Conservation (phyloP, 495 filamentous ascomycete genomes). For the Penicillium samsonianum region DNA sequence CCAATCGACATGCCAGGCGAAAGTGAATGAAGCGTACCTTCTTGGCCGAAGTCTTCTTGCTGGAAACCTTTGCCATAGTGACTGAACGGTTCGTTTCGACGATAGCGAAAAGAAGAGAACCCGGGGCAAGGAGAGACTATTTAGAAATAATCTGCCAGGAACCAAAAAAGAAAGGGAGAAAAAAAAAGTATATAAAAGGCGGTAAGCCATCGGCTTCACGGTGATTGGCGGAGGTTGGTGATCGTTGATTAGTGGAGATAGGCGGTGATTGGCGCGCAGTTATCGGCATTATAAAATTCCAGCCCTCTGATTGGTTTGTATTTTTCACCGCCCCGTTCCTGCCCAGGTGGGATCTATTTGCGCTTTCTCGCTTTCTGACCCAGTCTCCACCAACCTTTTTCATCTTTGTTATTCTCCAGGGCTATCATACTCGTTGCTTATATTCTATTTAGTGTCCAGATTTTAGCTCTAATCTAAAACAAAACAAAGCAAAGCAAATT, state of each 20-base stretch:
- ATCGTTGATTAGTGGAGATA: conserved; percentile 1
- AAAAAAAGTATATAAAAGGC: conserved; percentile 35
- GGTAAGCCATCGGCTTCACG: conserved; percentile 9
- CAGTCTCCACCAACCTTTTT: too few species aligned
- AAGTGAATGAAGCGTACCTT: conserved; percentile 34
- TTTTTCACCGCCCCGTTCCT: too few species aligned
- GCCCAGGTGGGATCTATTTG: too few species aligned
- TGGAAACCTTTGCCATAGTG: conserved; percentile 39
- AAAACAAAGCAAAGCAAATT: too few species aligned
- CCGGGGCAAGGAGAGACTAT: conserved; percentile 12
- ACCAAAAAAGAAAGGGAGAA: conserved; percentile 37
- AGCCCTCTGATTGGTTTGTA: not conserved
- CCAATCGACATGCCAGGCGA: conserved; percentile 2
- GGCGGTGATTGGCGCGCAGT: not conserved
- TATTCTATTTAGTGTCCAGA: too few species aligned
- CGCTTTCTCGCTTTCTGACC: too few species aligned
- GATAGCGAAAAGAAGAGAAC: conserved; percentile 1
- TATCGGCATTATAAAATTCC: too few species aligned
- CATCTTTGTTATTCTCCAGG: too few species aligned
- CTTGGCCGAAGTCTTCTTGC: conserved; percentile 37
- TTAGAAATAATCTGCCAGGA: conserved; percentile 25
- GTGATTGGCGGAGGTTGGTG: conserved; percentile 24
- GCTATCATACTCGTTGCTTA: too few species aligned
- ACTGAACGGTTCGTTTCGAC: not conserved
- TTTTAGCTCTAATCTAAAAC: too few species aligned